Evolutionary conservation across 176 grass and related monocot genomes (phyloP), one percentile per base, ranked within the genome.

Genomic region (Cenchrus fungigraminus): DNA sequence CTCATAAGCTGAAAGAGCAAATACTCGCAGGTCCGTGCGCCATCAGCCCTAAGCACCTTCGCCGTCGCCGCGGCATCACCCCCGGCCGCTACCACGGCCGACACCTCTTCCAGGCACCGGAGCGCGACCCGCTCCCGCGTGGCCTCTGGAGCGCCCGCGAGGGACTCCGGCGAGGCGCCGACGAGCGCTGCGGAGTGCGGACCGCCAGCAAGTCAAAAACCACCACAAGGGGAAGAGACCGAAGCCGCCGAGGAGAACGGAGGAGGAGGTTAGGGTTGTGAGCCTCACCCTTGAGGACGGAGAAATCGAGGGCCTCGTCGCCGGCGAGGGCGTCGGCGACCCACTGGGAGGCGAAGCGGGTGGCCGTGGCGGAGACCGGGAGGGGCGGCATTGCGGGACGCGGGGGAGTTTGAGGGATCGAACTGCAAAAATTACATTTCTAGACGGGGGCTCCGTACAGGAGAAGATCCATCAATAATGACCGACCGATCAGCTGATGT

Each of bases 121-220:
- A 87, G 72, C 52, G 63, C 71, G 53, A 87, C 29, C 25, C 86
- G 53, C 71, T 87, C 79, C 16, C 79, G 42, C 29, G 63, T 15
- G 17, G 53, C 63, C 71, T 50, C 79, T 8, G 86, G 71, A 1
- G 86, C 79, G 8, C 72, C 63, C 7, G 42, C 9, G 52, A 87
- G 79, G 79, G 42, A 69, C 16, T 77, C 79, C 63, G 78, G 45
- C 71, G 40, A 62, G 44, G 16, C 43, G 56, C 17, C 19, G 53
- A 88, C 44, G 79, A 88, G 43, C 43, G 62, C 79, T 88, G 79
- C 65, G 6, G n/a, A 16, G 15, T 88, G 79, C 65, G 6, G n/a
- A 16, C 15, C 7, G 17, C n/a, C 34, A 44, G 4, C 1, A n/a
- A 71, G 47, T 1, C 13, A 16, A 19, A 19, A 34, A 43, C 19